Evolutionary conservation across 1,284 basidiomycete species (phyloP).

Genomic region (Puccinia novopanici): DNA sequence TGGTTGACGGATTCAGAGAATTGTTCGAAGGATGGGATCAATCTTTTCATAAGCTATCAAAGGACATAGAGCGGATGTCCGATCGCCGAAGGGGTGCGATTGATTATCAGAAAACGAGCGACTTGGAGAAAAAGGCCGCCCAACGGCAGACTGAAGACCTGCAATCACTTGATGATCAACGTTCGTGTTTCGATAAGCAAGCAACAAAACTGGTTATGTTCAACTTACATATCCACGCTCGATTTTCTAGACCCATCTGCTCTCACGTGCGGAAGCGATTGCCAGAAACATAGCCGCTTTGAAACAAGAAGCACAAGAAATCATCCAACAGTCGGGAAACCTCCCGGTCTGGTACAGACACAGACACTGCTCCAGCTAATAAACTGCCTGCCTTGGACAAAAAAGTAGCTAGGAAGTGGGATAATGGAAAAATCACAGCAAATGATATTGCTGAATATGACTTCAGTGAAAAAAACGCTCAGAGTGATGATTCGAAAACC

Average conservation of each 20-base stretch:
- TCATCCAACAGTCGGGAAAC: slow-evolving; percentile 23
- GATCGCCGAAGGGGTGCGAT: slow-evolving; percentile 58
- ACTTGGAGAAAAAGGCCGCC: slow-evolving; percentile 6
- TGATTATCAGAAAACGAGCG: slow-evolving; percentile 10
- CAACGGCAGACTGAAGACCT: slow-evolving; percentile 17
- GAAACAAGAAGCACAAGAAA: slow-evolving; percentile 25
- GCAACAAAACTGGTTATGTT: not conserved
- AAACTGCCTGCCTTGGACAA: slow-evolving; percentile 61
- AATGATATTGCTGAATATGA: slow-evolving; percentile 86
- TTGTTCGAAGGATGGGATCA: slow-evolving; percentile 79
- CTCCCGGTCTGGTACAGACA: slow-evolving; percentile 45
- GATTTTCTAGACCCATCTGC: slow-evolving; percentile 24
- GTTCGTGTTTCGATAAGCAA: slow-evolving; percentile 15
- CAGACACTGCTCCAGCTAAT: slow-evolving; percentile 12
- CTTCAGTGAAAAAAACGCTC: slow-evolving; percentile 63
- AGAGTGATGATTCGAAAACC: slow-evolving; percentile 62
- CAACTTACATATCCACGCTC: not conserved
- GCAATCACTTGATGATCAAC: not conserved
- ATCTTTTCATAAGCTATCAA: slow-evolving; percentile 75
- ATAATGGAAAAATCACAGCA: slow-evolving; percentile 71
- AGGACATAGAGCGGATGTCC: slow-evolving; percentile 73
- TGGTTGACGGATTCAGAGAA: slow-evolving; percentile 73
- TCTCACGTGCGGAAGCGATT: slow-evolving; percentile 30
- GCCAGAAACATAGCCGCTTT: slow-evolving; percentile 46
- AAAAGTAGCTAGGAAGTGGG: slow-evolving; percentile 90